Evolutionary conservation across 78 protist genomes (phyloP).

Genomic region (Dictyostelium citrinum): DNA sequence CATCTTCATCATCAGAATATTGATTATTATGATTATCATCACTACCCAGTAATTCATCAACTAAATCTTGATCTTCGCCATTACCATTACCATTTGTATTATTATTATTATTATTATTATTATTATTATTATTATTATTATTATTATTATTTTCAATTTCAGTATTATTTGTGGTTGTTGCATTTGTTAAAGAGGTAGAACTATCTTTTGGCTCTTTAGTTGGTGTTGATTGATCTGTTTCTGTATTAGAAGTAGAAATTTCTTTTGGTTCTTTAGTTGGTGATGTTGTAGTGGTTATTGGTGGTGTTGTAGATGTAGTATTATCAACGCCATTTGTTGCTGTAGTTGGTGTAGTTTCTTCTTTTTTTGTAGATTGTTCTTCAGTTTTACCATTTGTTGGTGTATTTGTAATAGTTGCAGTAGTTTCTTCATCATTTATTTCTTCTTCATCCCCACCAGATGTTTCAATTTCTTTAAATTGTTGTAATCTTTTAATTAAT

Average conservation of each 20-base stretch:
- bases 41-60: background rate
- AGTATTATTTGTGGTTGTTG: background rate
- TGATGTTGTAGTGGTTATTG: background rate
- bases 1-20: background rate
- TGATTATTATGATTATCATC: constrained; percentile 5
- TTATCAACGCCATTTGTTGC: background rate
- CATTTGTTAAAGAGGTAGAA: too few relatives aligned
- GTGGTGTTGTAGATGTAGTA: background rate
- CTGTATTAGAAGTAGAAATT: background rate
- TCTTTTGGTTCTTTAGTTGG: background rate
- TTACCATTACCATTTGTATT: background rate
- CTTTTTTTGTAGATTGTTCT: background rate
- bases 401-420: background rate
- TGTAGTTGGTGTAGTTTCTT: background rate
- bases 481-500: constrained; percentile 15
- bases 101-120: background rate
- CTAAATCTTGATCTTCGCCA: background rate
- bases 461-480: background rate
- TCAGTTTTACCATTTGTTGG: background rate
- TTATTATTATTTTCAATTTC: background rate
- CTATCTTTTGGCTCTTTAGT: background rate
- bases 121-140: background rate
- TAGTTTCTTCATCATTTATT: background rate
- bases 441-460: background rate
- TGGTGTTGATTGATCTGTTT: background rate